Evolutionary conservation across 345 rosid species (phyloP), one percentile per base, ranked within the genome.

Genomic region (Populus simonii): DNA sequence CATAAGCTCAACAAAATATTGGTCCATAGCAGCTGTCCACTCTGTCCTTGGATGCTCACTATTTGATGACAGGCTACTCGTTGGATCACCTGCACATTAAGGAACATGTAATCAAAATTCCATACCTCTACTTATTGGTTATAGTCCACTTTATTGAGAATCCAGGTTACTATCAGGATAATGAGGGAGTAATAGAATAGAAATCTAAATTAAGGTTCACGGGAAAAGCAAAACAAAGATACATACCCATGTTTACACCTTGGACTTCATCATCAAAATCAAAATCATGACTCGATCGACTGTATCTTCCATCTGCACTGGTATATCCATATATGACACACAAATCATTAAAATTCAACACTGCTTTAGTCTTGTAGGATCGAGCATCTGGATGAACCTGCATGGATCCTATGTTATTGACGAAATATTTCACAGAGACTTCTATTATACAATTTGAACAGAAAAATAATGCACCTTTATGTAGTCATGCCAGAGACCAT

Each of bases 251-350:
- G 72, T 85, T 87, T 38, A 84, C 79, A 67, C 89, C 89, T 63
- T 84, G 88, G 71, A 84, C 65, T 75, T 89, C 94, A 84, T 91
- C 94, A 23, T 92, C 95, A 80, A 90, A 81, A 83, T 91, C 93
- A 55, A 85, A 6, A 80, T 94, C 98, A 85, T 94, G 97, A 80
- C 96, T 92, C 73, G 98, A 94, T 74, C 87, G 86, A 73, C 98
- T 94, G 78, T 94, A 94, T 82, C 98, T 91, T 83, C 98, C 98
- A 84, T 92, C 98, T 0, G 98, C 98, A 75, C 84, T 85, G 2
- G 91, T 84, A 85, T 91, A 86, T 71, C 93, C 98, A 86, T 85
- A 91, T 74, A 92, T 88, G 72, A 87, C 79, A 80, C 98, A 91
- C 87, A 94, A 75, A 81, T 94, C 94, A 79, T 77, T 83, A 79